Evolutionary conservation across 2,329 filamentous ascomycete genomes (phyloP).

Genomic region (Biscogniauxia mediterranea): DNA sequence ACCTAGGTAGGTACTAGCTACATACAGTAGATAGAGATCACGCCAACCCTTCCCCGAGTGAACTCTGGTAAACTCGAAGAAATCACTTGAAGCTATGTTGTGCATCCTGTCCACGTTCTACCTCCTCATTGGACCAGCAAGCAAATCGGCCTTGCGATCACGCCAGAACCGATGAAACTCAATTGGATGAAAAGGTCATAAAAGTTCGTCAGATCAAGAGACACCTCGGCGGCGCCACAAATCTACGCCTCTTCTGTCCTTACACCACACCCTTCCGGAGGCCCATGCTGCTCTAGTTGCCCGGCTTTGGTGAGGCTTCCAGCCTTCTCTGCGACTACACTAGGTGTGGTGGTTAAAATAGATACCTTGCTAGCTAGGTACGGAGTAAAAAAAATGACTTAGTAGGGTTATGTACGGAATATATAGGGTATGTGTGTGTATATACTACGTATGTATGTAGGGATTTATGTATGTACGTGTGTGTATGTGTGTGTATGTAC

Average conservation of each 20-base stretch:
- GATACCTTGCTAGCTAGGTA: conserved; percentile 2
- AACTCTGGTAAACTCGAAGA: neutral
- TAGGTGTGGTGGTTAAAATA: neutral
- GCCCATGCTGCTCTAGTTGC: conserved; percentile 18
- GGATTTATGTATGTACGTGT: too few relatives aligned
- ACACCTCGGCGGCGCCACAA: conserved; percentile 21
- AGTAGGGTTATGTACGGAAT: too few relatives aligned
- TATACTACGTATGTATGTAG: too few relatives aligned
- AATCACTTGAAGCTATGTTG: conserved; percentile 15
- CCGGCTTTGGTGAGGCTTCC: conserved; percentile 14
- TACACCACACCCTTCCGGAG: conserved; percentile 14
- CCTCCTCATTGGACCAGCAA: conserved; percentile 27
- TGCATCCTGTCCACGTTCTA: conserved; percentile 28
- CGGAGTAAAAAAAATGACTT: too few relatives aligned
- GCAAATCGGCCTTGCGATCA: conserved; percentile 3
- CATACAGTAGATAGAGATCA: neutral
- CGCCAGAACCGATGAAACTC: conserved; percentile 9
- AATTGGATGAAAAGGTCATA: conserved; percentile 14
- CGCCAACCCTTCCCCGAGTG: neutral
- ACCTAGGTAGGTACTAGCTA: too few relatives aligned
- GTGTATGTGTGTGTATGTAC: too few relatives aligned
- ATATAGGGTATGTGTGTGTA: too few relatives aligned
- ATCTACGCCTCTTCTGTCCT: conserved; percentile 12
- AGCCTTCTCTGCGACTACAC: conserved; percentile 4
- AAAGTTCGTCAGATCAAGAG: conserved; percentile 20